Evolutionary conservation across 306 rosid genomes (phyloP).

Genomic region (Medicago ruthenica): DNA sequence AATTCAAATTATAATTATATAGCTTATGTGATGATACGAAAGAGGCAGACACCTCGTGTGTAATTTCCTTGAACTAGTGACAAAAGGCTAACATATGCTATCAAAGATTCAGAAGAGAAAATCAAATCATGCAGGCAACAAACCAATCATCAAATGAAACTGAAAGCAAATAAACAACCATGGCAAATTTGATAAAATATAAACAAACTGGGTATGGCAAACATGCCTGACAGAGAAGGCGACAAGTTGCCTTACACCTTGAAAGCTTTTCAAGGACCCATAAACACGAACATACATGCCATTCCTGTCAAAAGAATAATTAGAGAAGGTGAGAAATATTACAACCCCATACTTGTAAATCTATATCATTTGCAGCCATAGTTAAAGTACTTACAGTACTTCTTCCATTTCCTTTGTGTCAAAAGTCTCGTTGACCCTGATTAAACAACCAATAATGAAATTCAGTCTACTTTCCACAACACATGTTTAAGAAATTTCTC

Average conservation of each 20-base stretch:
- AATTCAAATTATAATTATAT: constrained; percentile 2
- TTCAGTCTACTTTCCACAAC: constrained; percentile 26
- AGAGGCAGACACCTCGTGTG: background rate
- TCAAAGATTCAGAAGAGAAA: constrained; percentile 26
- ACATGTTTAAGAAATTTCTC: background rate
- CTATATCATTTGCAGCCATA: background rate
- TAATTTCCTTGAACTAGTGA: background rate
- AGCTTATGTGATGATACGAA: background rate
- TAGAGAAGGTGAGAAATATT: constrained; percentile 34
- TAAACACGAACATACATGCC: constrained; percentile 66
- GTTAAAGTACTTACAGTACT: constrained; percentile 60
- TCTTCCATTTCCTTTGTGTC: constrained; percentile 83
- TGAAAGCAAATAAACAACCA: constrained; percentile 14
- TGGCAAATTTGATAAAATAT: background rate
- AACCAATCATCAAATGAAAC: background rate
- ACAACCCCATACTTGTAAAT: background rate
- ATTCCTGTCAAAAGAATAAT: constrained; percentile 48
- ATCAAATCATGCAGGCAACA: background rate
- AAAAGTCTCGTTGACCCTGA: constrained; percentile 77
- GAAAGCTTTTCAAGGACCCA: constrained; percentile 85
- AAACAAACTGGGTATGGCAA: constrained; percentile 4
- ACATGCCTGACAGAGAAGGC: constrained; percentile 87
- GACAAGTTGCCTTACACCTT: constrained; percentile 67
- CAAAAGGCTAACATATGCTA: background rate
- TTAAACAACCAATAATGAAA: constrained; percentile 22